phyloP scores from a whole-genome alignment of 2,329 filamentous ascomycete species.

The Phoma sp. region DNA sequence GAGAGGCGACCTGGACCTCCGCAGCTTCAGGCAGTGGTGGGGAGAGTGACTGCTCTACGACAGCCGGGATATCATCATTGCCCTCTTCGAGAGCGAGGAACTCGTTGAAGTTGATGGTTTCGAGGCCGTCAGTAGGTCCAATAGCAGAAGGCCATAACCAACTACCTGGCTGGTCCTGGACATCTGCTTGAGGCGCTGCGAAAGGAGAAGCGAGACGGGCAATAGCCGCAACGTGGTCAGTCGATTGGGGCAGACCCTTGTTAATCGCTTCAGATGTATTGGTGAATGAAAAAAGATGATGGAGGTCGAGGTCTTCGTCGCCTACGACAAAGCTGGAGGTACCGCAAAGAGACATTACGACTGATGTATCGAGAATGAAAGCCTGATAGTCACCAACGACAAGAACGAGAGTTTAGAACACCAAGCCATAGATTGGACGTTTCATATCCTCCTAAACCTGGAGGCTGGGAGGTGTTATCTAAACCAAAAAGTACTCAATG shows the following conservation, averaged over 20 bases:
- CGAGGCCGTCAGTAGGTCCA: background rate
- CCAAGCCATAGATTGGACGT: background rate
- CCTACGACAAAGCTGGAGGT: background rate
- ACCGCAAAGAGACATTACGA: background rate
- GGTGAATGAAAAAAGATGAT: background rate
- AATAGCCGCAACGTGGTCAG: background rate
- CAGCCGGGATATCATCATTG: background rate
- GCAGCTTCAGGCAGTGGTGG: background rate
- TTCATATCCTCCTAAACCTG: background rate
- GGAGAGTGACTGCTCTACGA: background rate
- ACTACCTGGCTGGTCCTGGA: background rate
- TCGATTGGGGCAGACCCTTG: background rate
- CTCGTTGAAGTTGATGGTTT: background rate
- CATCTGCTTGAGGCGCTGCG: background rate
- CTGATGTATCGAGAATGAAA: background rate
- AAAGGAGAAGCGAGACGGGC: background rate
- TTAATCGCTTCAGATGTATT: background rate
- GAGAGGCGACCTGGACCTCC: background rate
- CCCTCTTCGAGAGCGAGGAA: background rate
- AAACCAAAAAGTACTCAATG: background rate
- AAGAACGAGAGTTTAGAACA: background rate
- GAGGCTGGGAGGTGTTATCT: conserved; percentile 5
- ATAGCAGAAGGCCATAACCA: background rate
- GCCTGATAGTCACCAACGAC: background rate
- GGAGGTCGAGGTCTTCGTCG: background rate